Conservation (phyloP, 208 protist genomes). For the Blechomonas ayalai region DNA sequence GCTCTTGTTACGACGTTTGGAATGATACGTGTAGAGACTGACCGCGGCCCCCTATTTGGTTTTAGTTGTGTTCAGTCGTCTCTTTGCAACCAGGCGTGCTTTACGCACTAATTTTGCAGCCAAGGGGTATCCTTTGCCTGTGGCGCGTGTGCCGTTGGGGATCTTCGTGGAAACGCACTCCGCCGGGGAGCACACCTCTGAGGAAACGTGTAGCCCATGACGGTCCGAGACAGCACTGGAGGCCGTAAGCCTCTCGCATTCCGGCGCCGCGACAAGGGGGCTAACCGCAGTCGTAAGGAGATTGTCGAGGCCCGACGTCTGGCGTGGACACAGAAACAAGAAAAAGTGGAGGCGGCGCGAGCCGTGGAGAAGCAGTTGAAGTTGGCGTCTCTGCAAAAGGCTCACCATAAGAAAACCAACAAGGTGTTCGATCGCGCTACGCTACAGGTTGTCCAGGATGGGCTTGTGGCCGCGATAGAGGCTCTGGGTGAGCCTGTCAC, state of each 20-base stretch:
- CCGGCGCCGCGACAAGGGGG: constrained; percentile 23
- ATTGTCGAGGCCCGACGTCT: constrained; percentile 55
- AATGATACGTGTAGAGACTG: too few species aligned
- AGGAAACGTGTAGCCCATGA: too few species aligned
- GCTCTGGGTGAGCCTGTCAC: constrained; percentile 50
- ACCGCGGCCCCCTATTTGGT: constrained; percentile 2
- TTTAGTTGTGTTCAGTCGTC: constrained; percentile 2
- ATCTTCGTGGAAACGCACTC: not conserved
- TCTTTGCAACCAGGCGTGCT: not conserved
- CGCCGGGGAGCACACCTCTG: not conserved
- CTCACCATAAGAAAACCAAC: constrained; percentile 66
- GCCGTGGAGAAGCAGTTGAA: constrained; percentile 23
- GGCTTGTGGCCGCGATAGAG: constrained; percentile 57
- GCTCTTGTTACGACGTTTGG: too few species aligned
- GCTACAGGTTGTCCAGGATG: constrained; percentile 65
- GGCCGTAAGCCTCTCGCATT: not conserved
- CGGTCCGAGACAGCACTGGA: not conserved
- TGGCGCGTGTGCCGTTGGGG: too few species aligned
- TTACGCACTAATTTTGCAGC: too few species aligned
- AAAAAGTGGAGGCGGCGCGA: constrained; percentile 33
- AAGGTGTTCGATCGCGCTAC: constrained; percentile 59
- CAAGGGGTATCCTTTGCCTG: too few species aligned
- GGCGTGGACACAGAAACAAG: constrained; percentile 41
- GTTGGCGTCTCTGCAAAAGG: constrained; percentile 29
- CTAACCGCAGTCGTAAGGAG: constrained; percentile 74